Evolutionary conservation across 1,139 yeast genomes (phyloP).

Genomic region (Geotrichum australiense): DNA sequence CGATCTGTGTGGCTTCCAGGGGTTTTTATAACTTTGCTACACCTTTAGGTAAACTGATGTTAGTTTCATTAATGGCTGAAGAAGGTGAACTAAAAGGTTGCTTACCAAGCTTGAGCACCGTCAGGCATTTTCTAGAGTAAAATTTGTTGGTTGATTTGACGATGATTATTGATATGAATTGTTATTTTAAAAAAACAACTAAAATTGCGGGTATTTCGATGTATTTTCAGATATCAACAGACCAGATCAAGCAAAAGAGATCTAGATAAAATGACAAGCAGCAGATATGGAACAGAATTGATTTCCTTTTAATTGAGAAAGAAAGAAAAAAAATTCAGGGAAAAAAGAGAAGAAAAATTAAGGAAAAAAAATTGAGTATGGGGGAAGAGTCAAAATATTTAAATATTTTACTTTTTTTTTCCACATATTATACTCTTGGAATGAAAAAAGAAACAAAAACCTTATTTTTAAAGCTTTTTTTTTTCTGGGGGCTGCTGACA

Average conservation of each 20-base stretch:
- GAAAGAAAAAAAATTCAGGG: neutral
- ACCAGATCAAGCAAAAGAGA: neutral
- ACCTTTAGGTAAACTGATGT: neutral
- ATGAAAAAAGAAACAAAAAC: neutral
- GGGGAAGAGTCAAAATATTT: slow-evolving; percentile 1
- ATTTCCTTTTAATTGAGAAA: neutral
- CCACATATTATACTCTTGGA: neutral
- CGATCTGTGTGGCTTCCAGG: slow-evolving; percentile 53
- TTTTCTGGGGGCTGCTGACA: neutral
- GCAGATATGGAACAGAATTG: neutral
- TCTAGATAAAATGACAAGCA: neutral
- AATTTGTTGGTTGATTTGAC: neutral
- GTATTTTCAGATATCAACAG: neutral
- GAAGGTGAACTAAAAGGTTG: neutral
- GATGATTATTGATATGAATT: neutral
- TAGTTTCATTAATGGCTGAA: neutral
- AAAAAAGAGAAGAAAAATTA: neutral
- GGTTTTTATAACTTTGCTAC: slow-evolving; percentile 50
- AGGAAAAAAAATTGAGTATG: neutral
- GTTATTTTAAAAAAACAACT: neutral
- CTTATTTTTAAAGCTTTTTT: neutral
- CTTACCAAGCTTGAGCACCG: slow-evolving; percentile 20
- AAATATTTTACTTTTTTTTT: neutral
- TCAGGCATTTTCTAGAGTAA: slow-evolving; percentile 19
- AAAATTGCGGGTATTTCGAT: too few species aligned